Evolutionary conservation across 306 rosid species (phyloP).

Genomic region (Fragaria ananassa): DNA sequence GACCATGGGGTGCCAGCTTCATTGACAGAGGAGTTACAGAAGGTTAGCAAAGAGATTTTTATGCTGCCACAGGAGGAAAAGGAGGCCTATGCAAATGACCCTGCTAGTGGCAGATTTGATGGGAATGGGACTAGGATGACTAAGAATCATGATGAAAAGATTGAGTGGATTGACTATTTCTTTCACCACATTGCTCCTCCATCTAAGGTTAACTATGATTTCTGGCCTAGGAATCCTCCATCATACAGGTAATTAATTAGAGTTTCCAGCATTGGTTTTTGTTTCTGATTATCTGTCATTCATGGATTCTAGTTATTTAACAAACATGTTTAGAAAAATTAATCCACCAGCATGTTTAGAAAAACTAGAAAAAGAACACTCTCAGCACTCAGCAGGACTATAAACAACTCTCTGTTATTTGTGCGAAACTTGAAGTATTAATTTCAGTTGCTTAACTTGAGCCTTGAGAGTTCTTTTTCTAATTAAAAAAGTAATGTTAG

Average conservation of each 20-base stretch:
- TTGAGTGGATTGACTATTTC: slow-evolving; percentile 70
- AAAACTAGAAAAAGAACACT: too few species aligned
- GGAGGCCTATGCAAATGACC: slow-evolving; percentile 57
- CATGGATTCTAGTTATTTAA: too few species aligned
- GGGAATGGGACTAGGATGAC: slow-evolving; percentile 71
- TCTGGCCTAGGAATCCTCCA: slow-evolving; percentile 52
- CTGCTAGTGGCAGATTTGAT: slow-evolving; percentile 45
- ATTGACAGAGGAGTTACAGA: slow-evolving; percentile 41
- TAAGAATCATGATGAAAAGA: slow-evolving; percentile 45
- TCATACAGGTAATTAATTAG: slow-evolving; percentile 38
- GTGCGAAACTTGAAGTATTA: too few species aligned
- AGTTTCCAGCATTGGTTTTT: neutral
- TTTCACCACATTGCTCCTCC: slow-evolving; percentile 55
- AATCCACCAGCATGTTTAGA: too few species aligned
- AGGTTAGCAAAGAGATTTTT: slow-evolving; percentile 51
- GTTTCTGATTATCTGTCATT: too few species aligned
- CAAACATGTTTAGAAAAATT: too few species aligned
- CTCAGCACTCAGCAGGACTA: neutral
- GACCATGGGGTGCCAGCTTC: slow-evolving; percentile 47
- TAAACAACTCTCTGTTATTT: neutral
- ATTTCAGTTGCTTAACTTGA: too few species aligned
- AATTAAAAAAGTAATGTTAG: too few species aligned
- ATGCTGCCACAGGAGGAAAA: slow-evolving; percentile 49
- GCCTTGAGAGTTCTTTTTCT: too few species aligned
- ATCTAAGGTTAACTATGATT: slow-evolving; percentile 35